Percentiles rank a stretch among this genome's conserved stretches.
phyloP scores from a whole-genome alignment of 192 early-diverging fungal genomes.

The Linnemannia schmuckeri region DNA sequence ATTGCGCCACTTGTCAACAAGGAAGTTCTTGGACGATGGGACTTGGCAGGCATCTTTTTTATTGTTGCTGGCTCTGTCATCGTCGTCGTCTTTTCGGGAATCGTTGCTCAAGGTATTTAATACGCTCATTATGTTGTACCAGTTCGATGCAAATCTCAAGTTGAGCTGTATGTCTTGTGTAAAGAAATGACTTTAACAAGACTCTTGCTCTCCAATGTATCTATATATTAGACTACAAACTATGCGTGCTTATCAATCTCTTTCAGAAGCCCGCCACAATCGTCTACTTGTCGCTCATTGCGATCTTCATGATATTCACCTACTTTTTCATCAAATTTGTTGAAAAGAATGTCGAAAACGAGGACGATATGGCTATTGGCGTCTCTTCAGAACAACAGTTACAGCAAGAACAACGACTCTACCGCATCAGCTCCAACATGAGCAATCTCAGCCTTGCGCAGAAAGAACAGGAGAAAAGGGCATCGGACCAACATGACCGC shows the following conservation, averaged over 20 bases:
- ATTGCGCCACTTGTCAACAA: slow-evolving; percentile 83
- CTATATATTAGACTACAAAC: slow-evolving; percentile 69
- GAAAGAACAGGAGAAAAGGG: background rate
- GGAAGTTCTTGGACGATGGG: slow-evolving; percentile 75
- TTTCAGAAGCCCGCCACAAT: slow-evolving; percentile 75
- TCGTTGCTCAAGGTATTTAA: slow-evolving; percentile 57
- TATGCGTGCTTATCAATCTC: slow-evolving; percentile 79
- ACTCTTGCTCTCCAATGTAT: background rate
- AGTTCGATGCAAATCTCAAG: too few species aligned
- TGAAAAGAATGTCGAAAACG: slow-evolving; percentile 60
- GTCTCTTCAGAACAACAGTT: slow-evolving; percentile 34
- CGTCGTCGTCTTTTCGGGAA: slow-evolving; percentile 78
- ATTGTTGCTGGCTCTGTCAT: slow-evolving; percentile 82
- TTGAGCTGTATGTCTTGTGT: background rate
- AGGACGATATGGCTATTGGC: slow-evolving; percentile 35
- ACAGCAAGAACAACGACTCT: slow-evolving; percentile 39
- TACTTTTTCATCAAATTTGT: slow-evolving; percentile 72
- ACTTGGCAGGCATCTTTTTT: slow-evolving; percentile 78
- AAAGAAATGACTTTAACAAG: background rate
- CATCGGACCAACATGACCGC: background rate
- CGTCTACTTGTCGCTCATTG: slow-evolving; percentile 72
- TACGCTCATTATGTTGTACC: background rate
- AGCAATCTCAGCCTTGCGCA: slow-evolving; percentile 42
- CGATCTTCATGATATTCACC: slow-evolving; percentile 63
- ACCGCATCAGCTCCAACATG: slow-evolving; percentile 37